A percentile compares a stretch with the other conserved stretches of the same genome.
These are phyloP conservation scores for Kazachstania africana DNA, from an alignment of 805 yeast species.

Conservation along the genomic window DNA sequence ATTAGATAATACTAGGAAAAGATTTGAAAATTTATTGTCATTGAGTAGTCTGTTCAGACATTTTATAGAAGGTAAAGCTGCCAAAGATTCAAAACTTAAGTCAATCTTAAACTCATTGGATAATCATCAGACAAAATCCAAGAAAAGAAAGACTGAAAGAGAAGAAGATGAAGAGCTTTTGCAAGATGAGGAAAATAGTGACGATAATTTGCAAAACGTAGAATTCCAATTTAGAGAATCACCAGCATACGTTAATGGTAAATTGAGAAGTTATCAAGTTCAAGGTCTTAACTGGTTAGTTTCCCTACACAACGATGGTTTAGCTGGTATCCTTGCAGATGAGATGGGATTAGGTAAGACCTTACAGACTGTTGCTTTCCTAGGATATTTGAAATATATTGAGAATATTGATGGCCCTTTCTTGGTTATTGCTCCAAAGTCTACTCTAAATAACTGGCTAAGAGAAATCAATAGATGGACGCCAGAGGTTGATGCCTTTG, in stretches of 20 bases:
- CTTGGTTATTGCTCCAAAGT: constrained; percentile 66
- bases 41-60: constrained; percentile 56
- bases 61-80: constrained; percentile 54
- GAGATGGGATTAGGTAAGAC: constrained; percentile 85
- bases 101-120: constrained; percentile 36
- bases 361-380: constrained; percentile 63
- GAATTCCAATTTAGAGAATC: constrained; percentile 59
- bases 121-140: constrained; percentile 11
- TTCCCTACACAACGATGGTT: constrained; percentile 53
- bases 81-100: constrained; percentile 44
- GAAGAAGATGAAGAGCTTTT: constrained; percentile 70
- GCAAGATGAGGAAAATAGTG: constrained; percentile 21
- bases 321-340: constrained; percentile 71
- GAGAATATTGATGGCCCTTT: constrained; percentile 58
- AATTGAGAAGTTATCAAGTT: constrained; percentile 60
- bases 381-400: constrained; percentile 59
- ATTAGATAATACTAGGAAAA: constrained; percentile 46
- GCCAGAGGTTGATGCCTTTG: constrained; percentile 61
- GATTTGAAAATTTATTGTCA: constrained; percentile 57
- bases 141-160: constrained; percentile 60
- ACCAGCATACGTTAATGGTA: constrained; percentile 62
- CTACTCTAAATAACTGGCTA: constrained; percentile 72
- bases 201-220: constrained; percentile 11
- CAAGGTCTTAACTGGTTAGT: constrained; percentile 77
- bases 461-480: constrained; percentile 72